A percentile compares a stretch with the other conserved stretches of the same genome.
phyloP scores from a whole-genome alignment of 371 early-diverging fungal genomes.

The Circinella umbellata region DNA sequence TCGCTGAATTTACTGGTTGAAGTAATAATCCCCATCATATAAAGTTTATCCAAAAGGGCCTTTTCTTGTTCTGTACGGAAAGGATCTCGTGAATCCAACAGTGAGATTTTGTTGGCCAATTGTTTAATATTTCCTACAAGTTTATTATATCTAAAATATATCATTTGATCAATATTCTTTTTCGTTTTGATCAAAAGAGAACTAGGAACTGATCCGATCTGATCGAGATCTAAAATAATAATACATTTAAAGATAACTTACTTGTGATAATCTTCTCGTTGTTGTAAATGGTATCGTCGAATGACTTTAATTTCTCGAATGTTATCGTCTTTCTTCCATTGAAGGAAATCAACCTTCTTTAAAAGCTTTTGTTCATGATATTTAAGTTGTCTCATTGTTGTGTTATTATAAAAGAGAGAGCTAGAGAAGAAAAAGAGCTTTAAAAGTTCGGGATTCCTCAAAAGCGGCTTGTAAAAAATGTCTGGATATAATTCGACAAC shows the following conservation, averaged over 20 bases:
- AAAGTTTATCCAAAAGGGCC: constrained; percentile 89
- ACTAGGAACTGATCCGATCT: too few relatives aligned
- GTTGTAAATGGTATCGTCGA: constrained; percentile 89
- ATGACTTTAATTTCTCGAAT: constrained; percentile 92
- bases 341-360: constrained; percentile 97
- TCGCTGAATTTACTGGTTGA: constrained; percentile 87
- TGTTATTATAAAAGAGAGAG: background rate
- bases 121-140: constrained; percentile 89
- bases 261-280: constrained; percentile 96
- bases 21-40: constrained; percentile 90
- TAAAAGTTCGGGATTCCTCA: background rate
- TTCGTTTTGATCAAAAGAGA: too few relatives aligned
- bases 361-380: constrained; percentile 98
- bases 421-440: background rate
- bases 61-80: constrained; percentile 81
- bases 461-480: background rate
- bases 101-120: constrained; percentile 87
- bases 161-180: too few relatives aligned
- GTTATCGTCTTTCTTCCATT: constrained; percentile 96
- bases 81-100: constrained; percentile 91
- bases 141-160: constrained; percentile 80
- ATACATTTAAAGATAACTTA: constrained; percentile 36
- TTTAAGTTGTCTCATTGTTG: constrained; percentile 79
- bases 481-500: background rate
- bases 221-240: background rate